Conservation (phyloP, 2,329 filamentous ascomycete species). For the Colletotrichum filicis region DNA sequence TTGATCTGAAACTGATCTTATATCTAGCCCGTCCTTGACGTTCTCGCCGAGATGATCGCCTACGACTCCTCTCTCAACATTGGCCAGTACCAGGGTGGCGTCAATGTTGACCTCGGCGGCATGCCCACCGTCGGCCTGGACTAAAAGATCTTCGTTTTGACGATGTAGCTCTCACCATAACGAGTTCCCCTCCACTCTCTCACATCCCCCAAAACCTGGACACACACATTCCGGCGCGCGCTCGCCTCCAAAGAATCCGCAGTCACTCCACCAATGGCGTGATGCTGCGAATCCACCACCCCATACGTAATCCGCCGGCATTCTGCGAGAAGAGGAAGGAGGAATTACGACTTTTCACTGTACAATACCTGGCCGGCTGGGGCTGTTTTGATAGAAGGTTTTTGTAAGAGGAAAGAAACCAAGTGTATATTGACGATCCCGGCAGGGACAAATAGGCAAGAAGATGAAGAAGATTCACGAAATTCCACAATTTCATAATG, state of each 20-base stretch:
- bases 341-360: constrained; percentile 43
- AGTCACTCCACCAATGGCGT: constrained; percentile 16
- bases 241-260: constrained; percentile 14
- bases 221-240: background rate
- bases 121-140: constrained; percentile 66
- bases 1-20: constrained; percentile 35
- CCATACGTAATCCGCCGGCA: constrained; percentile 26
- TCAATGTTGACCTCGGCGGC: constrained; percentile 54
- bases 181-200: constrained; percentile 24
- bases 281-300: constrained; percentile 9
- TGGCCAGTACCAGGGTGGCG: constrained; percentile 49
- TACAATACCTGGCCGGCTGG: constrained; percentile 53
- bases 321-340: constrained; percentile 23
- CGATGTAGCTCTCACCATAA: constrained; percentile 4
- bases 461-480: constrained; percentile 16
- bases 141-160: constrained; percentile 47
- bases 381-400: constrained; percentile 51
- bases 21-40: constrained; percentile 86
- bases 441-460: constrained; percentile 28
- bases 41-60: constrained; percentile 98
- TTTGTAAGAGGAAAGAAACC: constrained; percentile 47
- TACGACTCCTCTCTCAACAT: constrained; percentile 81
- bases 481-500: constrained; percentile 5
- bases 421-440: constrained; percentile 35
- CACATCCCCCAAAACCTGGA: background rate